A percentile compares a stretch with the other conserved stretches of the same genome.
These are phyloP conservation scores for Diaporthe humulicola DNA, from an alignment of 2,329 filamentous ascomycete species.

Conservation along the genomic window DNA sequence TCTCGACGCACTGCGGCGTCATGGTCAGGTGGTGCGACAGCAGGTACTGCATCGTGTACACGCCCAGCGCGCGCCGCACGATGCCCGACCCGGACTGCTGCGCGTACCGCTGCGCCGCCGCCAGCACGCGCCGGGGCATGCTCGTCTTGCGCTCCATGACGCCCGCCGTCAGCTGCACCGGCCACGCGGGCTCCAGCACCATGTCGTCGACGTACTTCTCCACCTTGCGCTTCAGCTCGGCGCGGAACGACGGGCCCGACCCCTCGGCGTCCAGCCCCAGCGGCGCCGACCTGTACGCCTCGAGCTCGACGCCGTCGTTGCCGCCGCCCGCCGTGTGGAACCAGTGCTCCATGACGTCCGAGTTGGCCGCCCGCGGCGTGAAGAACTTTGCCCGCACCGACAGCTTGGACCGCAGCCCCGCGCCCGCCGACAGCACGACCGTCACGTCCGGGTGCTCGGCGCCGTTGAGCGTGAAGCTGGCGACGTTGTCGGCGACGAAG, in stretches of 20 bases:
- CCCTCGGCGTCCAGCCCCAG: conserved; percentile 62
- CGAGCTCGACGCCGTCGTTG: conserved; percentile 51
- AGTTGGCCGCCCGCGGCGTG: conserved; percentile 56
- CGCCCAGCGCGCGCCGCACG: conserved; percentile 65
- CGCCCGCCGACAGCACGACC: conserved; percentile 64
- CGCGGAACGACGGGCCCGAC: conserved; percentile 53
- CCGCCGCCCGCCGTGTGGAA: conserved; percentile 53
- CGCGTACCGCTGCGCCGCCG: conserved; percentile 62
- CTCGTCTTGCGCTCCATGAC: conserved; percentile 56
- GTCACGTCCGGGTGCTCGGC: conserved; percentile 53
- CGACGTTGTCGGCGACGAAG: conserved; percentile 65
- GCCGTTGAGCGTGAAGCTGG: conserved; percentile 57
- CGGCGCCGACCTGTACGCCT: conserved; percentile 59
- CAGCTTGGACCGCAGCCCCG: conserved; percentile 58
- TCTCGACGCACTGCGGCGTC: conserved; percentile 57
- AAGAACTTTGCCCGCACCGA: conserved; percentile 66
- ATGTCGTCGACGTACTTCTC: conserved; percentile 65
- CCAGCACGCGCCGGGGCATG: conserved; percentile 61
- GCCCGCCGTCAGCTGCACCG: conserved; percentile 64
- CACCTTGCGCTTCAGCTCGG: conserved; percentile 59
- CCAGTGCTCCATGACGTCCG: conserved; percentile 65
- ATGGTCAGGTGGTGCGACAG: conserved; percentile 68
- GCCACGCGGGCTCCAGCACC: conserved; percentile 60
- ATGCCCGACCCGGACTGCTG: conserved; percentile 61
- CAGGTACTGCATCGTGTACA: conserved; percentile 70